These are phyloP conservation scores for Fraxinus nigra DNA, from an alignment of 305 asterid species.

Conservation along the genomic window DNA sequence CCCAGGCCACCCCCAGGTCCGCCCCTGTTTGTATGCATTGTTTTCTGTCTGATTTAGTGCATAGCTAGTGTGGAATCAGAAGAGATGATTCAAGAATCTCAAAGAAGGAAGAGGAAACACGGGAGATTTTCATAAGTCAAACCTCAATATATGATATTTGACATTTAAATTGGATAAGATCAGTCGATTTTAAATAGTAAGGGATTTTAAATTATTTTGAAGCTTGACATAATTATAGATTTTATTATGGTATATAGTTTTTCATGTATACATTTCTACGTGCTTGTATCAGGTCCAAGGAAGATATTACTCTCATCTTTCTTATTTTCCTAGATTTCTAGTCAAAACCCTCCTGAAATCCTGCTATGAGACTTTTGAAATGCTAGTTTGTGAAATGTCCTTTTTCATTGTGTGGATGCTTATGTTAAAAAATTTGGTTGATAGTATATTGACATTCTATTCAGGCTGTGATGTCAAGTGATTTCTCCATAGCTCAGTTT, in stretches of 20 bases:
- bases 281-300: not conserved
- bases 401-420: not conserved
- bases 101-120: not conserved
- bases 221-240: not conserved
- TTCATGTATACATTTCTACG: not conserved
- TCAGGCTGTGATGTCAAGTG: conserved; percentile 97
- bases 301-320: not conserved
- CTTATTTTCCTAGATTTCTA: not conserved
- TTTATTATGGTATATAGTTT: not conserved
- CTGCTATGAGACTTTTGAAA: not conserved
- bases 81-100: not conserved
- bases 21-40: too few species aligned
- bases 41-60: not conserved
- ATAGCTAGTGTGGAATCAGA: not conserved
- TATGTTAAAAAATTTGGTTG: conserved; percentile 12
- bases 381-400: not conserved
- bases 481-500: conserved; percentile 87
- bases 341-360: not conserved
- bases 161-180: not conserved
- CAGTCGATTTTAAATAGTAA: not conserved
- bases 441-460: conserved; percentile 17
- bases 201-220: not conserved
- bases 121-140: not conserved
- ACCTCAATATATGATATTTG: not conserved
- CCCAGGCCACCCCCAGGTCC: too few species aligned